A percentile compares a stretch with the other conserved stretches of the same genome.
Evolutionary conservation across 345 rosid genomes (phyloP).

Genomic region (Melaleuca quinquenervia): DNA sequence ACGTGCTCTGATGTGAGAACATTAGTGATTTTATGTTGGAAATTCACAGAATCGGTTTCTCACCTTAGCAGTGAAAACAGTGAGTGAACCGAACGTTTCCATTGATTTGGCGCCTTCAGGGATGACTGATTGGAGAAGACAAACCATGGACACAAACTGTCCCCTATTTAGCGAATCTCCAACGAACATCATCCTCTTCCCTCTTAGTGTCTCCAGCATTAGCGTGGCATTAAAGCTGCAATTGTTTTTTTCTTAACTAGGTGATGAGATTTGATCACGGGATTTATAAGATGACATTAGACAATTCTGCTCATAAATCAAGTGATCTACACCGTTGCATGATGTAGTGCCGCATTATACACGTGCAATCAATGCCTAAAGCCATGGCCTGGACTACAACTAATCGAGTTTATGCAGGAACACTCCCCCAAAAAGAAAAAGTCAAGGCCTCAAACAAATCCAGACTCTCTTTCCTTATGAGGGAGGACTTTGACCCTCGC

Average conservation of each 20-base stretch:
- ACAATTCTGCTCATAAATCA: background rate
- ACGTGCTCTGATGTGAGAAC: background rate
- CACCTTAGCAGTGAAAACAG: slow-evolving; percentile 80
- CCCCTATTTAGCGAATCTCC: slow-evolving; percentile 97
- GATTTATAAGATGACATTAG: background rate
- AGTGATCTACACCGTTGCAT: background rate
- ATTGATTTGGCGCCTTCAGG: slow-evolving; percentile 65
- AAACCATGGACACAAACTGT: slow-evolving; percentile 70
- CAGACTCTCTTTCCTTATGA: background rate
- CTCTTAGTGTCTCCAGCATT: slow-evolving; percentile 74
- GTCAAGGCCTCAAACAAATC: background rate
- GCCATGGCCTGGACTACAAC: background rate
- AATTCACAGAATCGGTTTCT: background rate
- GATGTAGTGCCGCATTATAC: background rate
- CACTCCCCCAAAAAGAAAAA: background rate
- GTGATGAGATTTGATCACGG: background rate
- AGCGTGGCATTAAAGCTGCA: slow-evolving; percentile 76
- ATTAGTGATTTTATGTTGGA: background rate
- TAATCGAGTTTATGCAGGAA: background rate
- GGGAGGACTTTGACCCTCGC: background rate
- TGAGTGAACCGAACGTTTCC: slow-evolving; percentile 59
- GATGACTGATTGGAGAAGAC: slow-evolving; percentile 70
- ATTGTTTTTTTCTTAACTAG: background rate
- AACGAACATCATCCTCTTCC: slow-evolving; percentile 91
- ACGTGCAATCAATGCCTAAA: background rate